Conservation (phyloP, 2,329 filamentous ascomycete genomes). For the Xylaria sp. region DNA sequence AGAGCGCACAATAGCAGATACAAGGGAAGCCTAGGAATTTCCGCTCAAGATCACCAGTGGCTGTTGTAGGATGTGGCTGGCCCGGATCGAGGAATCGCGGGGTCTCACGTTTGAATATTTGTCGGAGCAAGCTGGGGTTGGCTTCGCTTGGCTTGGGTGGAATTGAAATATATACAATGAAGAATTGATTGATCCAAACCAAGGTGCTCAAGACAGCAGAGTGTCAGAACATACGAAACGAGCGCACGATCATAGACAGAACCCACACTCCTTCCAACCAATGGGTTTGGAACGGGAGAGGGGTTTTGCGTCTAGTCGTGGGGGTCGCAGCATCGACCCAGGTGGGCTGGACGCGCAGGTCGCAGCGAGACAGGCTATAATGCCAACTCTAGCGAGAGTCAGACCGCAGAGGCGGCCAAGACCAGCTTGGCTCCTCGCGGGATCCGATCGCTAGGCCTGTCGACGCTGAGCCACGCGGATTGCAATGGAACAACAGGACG, state of each 20-base stretch:
- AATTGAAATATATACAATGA: constrained; percentile 22
- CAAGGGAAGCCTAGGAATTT: background rate
- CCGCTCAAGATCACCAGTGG: background rate
- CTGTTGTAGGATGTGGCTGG: constrained; percentile 25
- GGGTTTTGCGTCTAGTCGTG: constrained; percentile 39
- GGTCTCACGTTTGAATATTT: constrained; percentile 21
- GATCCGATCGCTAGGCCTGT: constrained; percentile 28
- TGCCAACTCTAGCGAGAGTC: constrained; percentile 2
- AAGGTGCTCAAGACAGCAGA: constrained; percentile 33
- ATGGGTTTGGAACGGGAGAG: constrained; percentile 13
- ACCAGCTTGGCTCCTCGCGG: constrained; percentile 49
- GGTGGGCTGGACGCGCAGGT: constrained; percentile 44
- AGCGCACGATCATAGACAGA: constrained; percentile 36
- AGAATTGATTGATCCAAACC: constrained; percentile 14
- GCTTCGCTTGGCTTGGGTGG: constrained; percentile 8
- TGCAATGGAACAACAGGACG: constrained; percentile 43
- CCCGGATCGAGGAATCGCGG: constrained; percentile 8
- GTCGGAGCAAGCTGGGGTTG: constrained; percentile 33
- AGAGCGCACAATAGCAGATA: background rate
- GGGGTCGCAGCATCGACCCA: constrained; percentile 63
- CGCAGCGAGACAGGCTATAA: constrained; percentile 25
- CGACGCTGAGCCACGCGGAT: constrained; percentile 37
- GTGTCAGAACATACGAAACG: constrained; percentile 41
- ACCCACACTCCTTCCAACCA: constrained; percentile 5
- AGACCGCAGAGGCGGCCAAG: constrained; percentile 40